Conservation (phyloP, 306 rosid genomes). For the Fragaria nilgerrensis region DNA sequence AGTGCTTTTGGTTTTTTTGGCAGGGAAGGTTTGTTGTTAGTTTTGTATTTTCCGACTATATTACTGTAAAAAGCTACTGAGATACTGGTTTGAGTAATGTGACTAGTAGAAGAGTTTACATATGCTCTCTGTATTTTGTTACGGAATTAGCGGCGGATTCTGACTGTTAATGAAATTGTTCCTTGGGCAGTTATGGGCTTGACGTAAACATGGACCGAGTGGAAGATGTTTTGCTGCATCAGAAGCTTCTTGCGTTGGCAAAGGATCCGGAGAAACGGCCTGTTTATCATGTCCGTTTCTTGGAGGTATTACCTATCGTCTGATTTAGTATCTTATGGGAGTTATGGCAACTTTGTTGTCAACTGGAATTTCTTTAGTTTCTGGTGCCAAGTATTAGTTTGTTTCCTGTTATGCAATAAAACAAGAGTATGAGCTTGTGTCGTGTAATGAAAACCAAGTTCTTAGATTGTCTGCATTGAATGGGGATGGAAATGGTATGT, state of each 20-base stretch:
- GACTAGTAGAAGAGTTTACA: not conserved
- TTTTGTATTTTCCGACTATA: not conserved
- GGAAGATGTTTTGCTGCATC: slow-evolving; percentile 90
- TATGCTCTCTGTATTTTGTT: not conserved
- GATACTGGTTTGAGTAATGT: not conserved
- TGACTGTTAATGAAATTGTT: slow-evolving; percentile 20
- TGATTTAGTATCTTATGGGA: slow-evolving; percentile 2
- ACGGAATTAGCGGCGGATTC: not conserved
- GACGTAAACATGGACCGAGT: slow-evolving; percentile 94
- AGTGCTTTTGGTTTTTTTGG: not conserved
- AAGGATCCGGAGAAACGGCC: slow-evolving; percentile 94
- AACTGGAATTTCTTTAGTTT: not conserved
- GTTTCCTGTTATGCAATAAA: not conserved
- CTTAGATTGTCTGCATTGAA: not conserved
- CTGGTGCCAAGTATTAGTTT: slow-evolving; percentile 9
- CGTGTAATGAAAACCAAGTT: not conserved
- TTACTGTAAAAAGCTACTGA: not conserved
- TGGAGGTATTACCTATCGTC: slow-evolving; percentile 61
- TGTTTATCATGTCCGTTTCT: slow-evolving; percentile 73
- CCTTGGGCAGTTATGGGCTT: slow-evolving; percentile 73
- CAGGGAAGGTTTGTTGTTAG: not conserved
- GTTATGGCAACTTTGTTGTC: not conserved
- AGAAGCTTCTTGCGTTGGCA: slow-evolving; percentile 75
- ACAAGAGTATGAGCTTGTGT: not conserved
- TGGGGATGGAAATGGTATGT: not conserved